Base-by-base conservation (phyloP, 768 basidiomycete genomes). In the Amanita inopinata region DNA sequence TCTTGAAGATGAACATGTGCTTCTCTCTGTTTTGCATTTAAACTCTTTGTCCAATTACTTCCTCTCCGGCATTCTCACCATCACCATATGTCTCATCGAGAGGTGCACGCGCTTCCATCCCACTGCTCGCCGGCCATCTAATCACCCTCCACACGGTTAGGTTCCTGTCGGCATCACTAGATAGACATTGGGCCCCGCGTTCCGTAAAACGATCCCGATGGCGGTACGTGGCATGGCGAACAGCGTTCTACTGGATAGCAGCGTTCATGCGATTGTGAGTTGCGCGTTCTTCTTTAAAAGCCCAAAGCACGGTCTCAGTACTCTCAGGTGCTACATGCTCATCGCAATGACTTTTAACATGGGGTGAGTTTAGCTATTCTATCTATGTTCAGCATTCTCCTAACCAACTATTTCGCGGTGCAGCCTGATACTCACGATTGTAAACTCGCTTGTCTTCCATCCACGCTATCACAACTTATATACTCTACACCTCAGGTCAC, bases 331-430 rank as follows among this genome's bases (percentile, higher is more conserved):
- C 46, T 85, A 84, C 53, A 84, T 86, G 81, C 67, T 86, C 11
- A 63, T 80, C 39, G 71, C 77, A 18, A 84, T 84, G 80, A 75
- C 81, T 15, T 74, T 80, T 48, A 73, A 83, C 42, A 43, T 75
- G n/a, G 72, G 78, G 83, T 83, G 53, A 58, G 80, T 67, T 7
- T 35, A 2, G 15, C 27, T 32, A 27, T 17, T 17, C 34, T 39
- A n/a, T 31, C 20, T 28, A 25, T 20, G 14, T 4, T 40, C 17
- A 15, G 33, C n/a, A 31, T 17, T 17, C 15, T 32, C 6, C 45
- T 45, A 38, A 46, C 45, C 20, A 17, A 24, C 33, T 14, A 11
- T 37, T 15, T 22, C 32, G 24, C 34, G 10, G 22, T 10, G 0
- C 49, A 78, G 76, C 25, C 54, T 79, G 18, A 65, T 80, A 22